These are phyloP conservation scores for Boletus patriciae DNA, from an alignment of 768 basidiomycete species.

Conservation along the genomic window DNA sequence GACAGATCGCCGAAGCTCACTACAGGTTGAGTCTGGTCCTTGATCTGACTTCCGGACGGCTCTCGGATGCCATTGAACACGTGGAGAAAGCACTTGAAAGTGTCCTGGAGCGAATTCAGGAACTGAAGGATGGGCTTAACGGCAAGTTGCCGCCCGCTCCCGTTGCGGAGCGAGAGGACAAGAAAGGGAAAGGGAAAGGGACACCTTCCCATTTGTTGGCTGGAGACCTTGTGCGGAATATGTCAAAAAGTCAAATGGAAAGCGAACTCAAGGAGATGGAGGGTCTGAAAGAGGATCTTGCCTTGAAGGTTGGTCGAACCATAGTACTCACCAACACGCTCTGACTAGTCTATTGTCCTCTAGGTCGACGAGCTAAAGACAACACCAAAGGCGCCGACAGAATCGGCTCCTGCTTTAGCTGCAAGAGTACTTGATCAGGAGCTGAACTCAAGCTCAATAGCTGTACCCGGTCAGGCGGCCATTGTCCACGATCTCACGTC, in stretches of 20 bases:
- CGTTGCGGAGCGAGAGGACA: conserved; percentile 34
- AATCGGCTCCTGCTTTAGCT: conserved; percentile 67
- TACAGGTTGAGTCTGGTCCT: conserved; percentile 93
- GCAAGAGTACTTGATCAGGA: conserved; percentile 72
- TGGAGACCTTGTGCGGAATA: conserved; percentile 58
- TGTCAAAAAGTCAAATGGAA: conserved; percentile 74
- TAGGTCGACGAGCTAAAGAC: conserved; percentile 92
- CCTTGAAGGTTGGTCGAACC: conserved; percentile 61
- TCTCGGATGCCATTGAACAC: conserved; percentile 78
- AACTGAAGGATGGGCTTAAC: conserved; percentile 50
- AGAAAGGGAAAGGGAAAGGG: conserved; percentile 74
- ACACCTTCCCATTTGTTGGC: conserved; percentile 38
- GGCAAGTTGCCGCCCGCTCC: conserved; percentile 38
- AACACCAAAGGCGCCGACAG: conserved; percentile 60
- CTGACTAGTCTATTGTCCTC: not conserved
- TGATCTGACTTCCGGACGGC: conserved; percentile 83
- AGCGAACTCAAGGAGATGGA: conserved; percentile 77
- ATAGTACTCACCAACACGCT: not conserved
- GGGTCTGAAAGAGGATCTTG: conserved; percentile 76
- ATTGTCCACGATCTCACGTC: conserved; percentile 80
- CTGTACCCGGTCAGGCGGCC: conserved; percentile 35
- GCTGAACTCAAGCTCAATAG: conserved; percentile 48
- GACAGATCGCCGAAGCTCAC: conserved; percentile 91
- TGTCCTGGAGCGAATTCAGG: conserved; percentile 66
- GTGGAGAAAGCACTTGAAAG: conserved; percentile 79